Evolutionary conservation across 805 yeast genomes (phyloP).

Genomic region (Schwanniomyces sp.): DNA sequence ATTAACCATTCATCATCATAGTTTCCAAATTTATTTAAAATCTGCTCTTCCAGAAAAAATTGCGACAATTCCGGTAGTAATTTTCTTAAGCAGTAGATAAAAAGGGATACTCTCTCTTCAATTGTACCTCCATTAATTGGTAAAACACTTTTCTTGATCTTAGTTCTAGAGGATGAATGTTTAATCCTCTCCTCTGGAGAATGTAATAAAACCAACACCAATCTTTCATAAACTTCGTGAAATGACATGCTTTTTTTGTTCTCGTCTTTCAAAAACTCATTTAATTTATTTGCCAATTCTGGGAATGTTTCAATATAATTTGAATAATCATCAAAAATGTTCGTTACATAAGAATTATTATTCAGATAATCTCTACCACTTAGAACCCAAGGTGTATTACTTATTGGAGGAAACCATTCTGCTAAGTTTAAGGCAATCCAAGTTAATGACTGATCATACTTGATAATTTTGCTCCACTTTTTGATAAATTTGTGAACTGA

Average conservation of each 20-base stretch:
- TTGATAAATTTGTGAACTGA: constrained; percentile 63
- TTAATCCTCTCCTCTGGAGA: constrained; percentile 52
- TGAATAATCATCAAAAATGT: constrained; percentile 37
- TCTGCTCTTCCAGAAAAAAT: constrained; percentile 78
- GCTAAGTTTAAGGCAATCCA: constrained; percentile 90
- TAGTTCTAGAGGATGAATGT: constrained; percentile 8
- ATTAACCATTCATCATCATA: constrained; percentile 85
- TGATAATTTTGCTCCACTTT: constrained; percentile 78
- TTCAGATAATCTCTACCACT: constrained; percentile 50
- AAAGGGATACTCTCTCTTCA: constrained; percentile 66
- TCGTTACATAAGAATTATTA: constrained; percentile 26
- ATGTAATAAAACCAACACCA: constrained; percentile 73
- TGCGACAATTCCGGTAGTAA: constrained; percentile 73
- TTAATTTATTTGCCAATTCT: constrained; percentile 19
- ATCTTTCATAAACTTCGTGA: constrained; percentile 70
- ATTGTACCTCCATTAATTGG: constrained; percentile 62
- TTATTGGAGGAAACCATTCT: constrained; percentile 80
- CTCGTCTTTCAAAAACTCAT: constrained; percentile 26
- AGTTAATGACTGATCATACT: constrained; percentile 78
- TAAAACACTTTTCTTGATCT: constrained; percentile 36
- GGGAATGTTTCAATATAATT: constrained; percentile 35
- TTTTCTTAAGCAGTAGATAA: constrained; percentile 60
- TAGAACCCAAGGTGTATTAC: constrained; percentile 51
- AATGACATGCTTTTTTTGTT: constrained; percentile 45
- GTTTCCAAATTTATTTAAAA: constrained; percentile 53